Conservation (phyloP, 1,284 basidiomycete genomes). For the Hypsizygus ulmarius region DNA sequence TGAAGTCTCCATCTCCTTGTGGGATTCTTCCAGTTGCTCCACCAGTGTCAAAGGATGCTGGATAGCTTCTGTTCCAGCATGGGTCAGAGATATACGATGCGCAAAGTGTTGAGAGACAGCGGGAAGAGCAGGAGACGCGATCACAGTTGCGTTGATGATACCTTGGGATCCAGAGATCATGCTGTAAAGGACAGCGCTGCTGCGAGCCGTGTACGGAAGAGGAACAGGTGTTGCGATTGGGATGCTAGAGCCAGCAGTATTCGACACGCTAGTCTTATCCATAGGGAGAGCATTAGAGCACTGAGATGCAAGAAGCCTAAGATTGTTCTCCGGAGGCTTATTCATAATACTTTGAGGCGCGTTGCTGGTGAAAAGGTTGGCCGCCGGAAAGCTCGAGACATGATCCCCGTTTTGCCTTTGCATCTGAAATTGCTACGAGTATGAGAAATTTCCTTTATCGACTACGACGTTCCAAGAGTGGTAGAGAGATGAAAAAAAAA, state of each 20-base stretch:
- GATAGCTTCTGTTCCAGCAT: slow-evolving; percentile 8
- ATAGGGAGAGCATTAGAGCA: background rate
- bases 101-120: background rate
- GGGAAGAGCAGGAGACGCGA: background rate
- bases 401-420: too few species aligned
- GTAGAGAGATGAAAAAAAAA: too few species aligned
- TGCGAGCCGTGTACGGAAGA: slow-evolving; percentile 21
- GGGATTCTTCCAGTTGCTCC: slow-evolving; percentile 15
- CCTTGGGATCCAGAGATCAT: slow-evolving; percentile 28
- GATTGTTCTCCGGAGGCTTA: background rate
- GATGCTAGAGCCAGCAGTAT: slow-evolving; percentile 7
- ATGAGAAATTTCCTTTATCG: too few species aligned
- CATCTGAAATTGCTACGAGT: too few species aligned
- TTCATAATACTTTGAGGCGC: background rate
- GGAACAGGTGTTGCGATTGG: slow-evolving; percentile 25
- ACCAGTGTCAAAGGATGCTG: slow-evolving; percentile 10
- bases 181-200: slow-evolving; percentile 24
- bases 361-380: background rate
- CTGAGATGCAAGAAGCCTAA: background rate
- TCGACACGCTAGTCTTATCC: background rate
- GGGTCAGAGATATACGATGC: background rate
- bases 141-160: slow-evolving; percentile 7
- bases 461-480: too few species aligned
- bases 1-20: background rate
- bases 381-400: too few species aligned